phyloP scores from a whole-genome alignment of 768 basidiomycete species.

The Rhizopogon vesiculosus region DNA sequence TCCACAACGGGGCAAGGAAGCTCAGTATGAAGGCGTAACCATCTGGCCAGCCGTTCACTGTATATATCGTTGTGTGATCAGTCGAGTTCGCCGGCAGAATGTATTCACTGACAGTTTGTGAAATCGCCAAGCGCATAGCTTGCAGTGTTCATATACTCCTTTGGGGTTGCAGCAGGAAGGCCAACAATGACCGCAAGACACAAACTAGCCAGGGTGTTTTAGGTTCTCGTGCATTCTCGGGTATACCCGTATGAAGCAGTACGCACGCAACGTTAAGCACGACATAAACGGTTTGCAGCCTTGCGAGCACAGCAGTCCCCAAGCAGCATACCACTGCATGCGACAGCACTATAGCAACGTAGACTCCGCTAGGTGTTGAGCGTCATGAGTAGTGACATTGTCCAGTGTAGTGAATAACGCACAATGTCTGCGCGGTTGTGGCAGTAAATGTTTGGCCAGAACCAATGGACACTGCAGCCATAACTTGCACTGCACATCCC shows the following conservation, averaged over 20 bases:
- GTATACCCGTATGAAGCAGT: neutral
- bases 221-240: neutral
- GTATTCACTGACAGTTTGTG: slow-evolving; percentile 41
- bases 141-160: slow-evolving; percentile 55
- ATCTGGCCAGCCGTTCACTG: slow-evolving; percentile 39
- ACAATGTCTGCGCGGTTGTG: slow-evolving; percentile 37
- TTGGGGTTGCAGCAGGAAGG: slow-evolving; percentile 59
- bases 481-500: slow-evolving; percentile 60
- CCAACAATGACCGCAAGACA: slow-evolving; percentile 66
- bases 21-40: slow-evolving; percentile 48
- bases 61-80: slow-evolving; percentile 1
- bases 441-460: slow-evolving; percentile 32
- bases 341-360: slow-evolving; percentile 50
- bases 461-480: slow-evolving; percentile 59
- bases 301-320: slow-evolving; percentile 61
- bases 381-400: slow-evolving; percentile 7
- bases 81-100: neutral
- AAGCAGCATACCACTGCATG: slow-evolving; percentile 66
- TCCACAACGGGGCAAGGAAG: slow-evolving; percentile 47
- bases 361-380: slow-evolving; percentile 50
- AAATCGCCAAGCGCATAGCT: slow-evolving; percentile 60
- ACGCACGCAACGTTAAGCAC: slow-evolving; percentile 64
- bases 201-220: slow-evolving; percentile 32
- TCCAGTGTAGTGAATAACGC: slow-evolving; percentile 6
- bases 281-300: slow-evolving; percentile 70